These are phyloP conservation scores for Neurospora tetrasperma DNA, from an alignment of 495 filamentous ascomycete genomes.

Conservation along the genomic window DNA sequence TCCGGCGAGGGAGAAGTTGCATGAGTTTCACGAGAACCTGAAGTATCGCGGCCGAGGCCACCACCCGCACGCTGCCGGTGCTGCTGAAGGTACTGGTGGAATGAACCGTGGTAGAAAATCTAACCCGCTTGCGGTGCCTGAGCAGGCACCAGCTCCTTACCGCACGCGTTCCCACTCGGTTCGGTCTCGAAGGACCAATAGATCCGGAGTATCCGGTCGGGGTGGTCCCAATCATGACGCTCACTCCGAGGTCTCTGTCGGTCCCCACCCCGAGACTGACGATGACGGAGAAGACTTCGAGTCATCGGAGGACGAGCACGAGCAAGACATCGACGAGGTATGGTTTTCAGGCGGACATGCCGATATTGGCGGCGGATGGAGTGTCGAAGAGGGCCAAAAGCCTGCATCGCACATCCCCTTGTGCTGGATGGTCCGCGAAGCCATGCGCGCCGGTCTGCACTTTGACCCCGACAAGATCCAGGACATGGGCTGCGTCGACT, in stretches of 20 bases:
- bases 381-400: conserved; percentile 43
- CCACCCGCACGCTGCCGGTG: not conserved
- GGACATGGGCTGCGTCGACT: conserved; percentile 46
- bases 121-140: conserved; percentile 8
- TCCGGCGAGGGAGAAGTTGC: conserved; percentile 27
- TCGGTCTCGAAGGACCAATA: conserved; percentile 5
- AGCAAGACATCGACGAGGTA: conserved; percentile 70
- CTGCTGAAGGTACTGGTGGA: not conserved
- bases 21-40: conserved; percentile 27
- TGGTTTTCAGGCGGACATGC: conserved; percentile 81
- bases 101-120: conserved; percentile 10
- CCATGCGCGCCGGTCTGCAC: conserved; percentile 57
- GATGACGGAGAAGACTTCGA: conserved; percentile 27
- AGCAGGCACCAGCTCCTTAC: conserved; percentile 26
- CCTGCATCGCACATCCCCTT: conserved; percentile 65
- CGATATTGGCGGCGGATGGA: conserved; percentile 82
- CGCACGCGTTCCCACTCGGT: conserved; percentile 35
- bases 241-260: conserved; percentile 17
- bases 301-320: conserved; percentile 46
- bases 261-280: conserved; percentile 17
- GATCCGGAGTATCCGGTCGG: conserved; percentile 5
- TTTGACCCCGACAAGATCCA: conserved; percentile 62
- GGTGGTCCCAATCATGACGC: conserved; percentile 15
- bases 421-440: conserved; percentile 79
- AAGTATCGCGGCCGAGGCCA: conserved; percentile 19